phyloP scores from a whole-genome alignment of 768 basidiomycete species.

The Leccinum variicolor region DNA sequence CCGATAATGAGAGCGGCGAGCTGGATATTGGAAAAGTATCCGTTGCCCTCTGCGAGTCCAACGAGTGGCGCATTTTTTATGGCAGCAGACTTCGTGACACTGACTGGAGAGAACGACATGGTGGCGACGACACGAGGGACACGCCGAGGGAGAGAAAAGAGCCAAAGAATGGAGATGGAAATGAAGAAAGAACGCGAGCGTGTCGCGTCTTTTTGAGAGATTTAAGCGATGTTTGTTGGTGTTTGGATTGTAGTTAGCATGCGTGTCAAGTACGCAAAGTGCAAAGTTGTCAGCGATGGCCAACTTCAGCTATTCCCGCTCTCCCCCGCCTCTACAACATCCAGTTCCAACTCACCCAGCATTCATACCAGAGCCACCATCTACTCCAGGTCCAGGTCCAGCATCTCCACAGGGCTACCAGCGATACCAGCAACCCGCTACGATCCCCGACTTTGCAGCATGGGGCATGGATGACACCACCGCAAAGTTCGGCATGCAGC shows the following conservation, averaged over 20 bases:
- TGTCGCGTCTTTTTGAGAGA: conserved; percentile 11
- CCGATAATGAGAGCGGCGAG: conserved; percentile 74
- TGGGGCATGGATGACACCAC: conserved; percentile 93
- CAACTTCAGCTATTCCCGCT: conserved; percentile 42
- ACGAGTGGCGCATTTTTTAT: conserved; percentile 84
- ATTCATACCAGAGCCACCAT: conserved; percentile 79
- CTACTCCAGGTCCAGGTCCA: conserved; percentile 64
- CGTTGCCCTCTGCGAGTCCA: conserved; percentile 84
- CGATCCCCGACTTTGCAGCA: conserved; percentile 49
- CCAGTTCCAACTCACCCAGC: conserved; percentile 87
- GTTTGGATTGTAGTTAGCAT: conserved; percentile 11
- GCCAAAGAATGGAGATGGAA: conserved; percentile 1
- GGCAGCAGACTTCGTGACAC: conserved; percentile 64
- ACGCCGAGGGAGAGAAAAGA: conserved; percentile 9
- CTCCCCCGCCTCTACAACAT: conserved; percentile 81
- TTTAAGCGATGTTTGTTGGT: conserved; percentile 15
- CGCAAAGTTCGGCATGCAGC: conserved; percentile 93
- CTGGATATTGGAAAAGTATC: conserved; percentile 76
- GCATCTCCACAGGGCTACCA: conserved; percentile 57
- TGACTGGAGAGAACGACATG: conserved; percentile 49
- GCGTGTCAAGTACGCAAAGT: background rate
- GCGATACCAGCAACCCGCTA: conserved; percentile 34
- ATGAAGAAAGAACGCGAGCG: background rate
- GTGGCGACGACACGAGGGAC: conserved; percentile 8
- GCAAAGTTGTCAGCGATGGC: conserved; percentile 7